Percentiles rank a stretch among this genome's conserved stretches.
phyloP scores from a whole-genome alignment of 2,329 filamentous ascomycete species.

The Scopulariopsis brevicaulis region DNA sequence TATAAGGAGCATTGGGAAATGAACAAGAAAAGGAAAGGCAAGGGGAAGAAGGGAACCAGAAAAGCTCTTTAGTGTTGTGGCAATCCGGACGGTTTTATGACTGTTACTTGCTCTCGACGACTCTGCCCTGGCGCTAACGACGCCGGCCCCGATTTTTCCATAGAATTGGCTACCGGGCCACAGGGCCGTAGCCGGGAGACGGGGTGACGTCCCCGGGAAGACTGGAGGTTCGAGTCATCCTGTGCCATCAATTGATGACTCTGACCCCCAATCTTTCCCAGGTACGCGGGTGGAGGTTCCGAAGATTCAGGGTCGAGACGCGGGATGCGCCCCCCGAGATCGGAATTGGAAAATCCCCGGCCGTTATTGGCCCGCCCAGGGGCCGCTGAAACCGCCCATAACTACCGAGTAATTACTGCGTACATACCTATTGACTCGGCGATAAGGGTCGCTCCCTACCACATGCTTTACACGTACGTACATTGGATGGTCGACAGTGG shows the following conservation, averaged over 20 bases:
- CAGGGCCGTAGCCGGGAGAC: background rate
- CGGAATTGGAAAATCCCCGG: slow-evolving; percentile 2
- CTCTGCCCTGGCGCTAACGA: background rate
- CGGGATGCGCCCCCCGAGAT: slow-evolving; percentile 1
- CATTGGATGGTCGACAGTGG: background rate
- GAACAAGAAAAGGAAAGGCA: background rate
- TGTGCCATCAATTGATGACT: background rate
- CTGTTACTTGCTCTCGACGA: background rate
- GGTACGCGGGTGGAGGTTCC: background rate
- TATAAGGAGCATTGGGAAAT: too few species aligned
- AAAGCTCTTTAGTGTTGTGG: background rate
- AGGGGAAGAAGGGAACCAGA: background rate
- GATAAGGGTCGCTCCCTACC: slow-evolving; percentile 1
- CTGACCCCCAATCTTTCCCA: background rate
- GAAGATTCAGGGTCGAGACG: background rate
- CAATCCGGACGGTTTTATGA: slow-evolving; percentile 2
- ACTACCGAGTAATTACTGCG: background rate
- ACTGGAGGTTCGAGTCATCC: background rate
- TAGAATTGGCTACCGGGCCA: background rate
- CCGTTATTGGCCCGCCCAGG: background rate
- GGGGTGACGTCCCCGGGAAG: background rate
- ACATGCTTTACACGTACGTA: too few species aligned
- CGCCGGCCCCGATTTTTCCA: background rate
- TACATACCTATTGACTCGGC: background rate
- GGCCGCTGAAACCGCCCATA: background rate